Evolutionary conservation across 1,284 basidiomycete genomes (phyloP).

Genomic region (Mycena sp.): DNA sequence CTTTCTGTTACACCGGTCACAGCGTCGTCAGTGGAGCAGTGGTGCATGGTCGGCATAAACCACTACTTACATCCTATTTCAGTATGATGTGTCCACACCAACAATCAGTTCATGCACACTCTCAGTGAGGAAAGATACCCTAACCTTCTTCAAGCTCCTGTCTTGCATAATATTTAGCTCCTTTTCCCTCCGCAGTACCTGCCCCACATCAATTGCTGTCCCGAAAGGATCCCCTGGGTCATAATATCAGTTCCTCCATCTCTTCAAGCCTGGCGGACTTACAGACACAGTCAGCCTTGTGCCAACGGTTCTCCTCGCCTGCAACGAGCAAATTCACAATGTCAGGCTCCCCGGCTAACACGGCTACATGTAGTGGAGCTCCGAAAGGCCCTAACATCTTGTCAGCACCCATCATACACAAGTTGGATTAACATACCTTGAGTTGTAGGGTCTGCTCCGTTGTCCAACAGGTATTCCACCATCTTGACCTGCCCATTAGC

Average conservation of each 20-base stretch:
- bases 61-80: too few species aligned
- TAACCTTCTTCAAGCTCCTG: not conserved
- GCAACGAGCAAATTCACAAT: not conserved
- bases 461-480: not conserved
- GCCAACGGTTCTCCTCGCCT: not conserved
- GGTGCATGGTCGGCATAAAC: not conserved
- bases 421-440: not conserved
- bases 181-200: not conserved
- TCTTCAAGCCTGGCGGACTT: not conserved
- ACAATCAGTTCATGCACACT: too few species aligned
- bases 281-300: not conserved
- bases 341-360: not conserved
- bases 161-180: not conserved
- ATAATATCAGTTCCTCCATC: not conserved
- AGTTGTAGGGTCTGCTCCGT: not conserved
- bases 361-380: not conserved
- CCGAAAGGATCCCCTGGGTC: not conserved
- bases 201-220: not conserved
- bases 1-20: too few species aligned
- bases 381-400: too few species aligned
- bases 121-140: not conserved
- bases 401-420: too few species aligned
- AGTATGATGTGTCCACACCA: too few species aligned
- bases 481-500: not conserved
- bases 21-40: too few species aligned